Evolutionary conservation across 2,329 filamentous ascomycete species (phyloP), one percentile per base, ranked within the genome.

Genomic region (Plenodomus lindquistii): DNA sequence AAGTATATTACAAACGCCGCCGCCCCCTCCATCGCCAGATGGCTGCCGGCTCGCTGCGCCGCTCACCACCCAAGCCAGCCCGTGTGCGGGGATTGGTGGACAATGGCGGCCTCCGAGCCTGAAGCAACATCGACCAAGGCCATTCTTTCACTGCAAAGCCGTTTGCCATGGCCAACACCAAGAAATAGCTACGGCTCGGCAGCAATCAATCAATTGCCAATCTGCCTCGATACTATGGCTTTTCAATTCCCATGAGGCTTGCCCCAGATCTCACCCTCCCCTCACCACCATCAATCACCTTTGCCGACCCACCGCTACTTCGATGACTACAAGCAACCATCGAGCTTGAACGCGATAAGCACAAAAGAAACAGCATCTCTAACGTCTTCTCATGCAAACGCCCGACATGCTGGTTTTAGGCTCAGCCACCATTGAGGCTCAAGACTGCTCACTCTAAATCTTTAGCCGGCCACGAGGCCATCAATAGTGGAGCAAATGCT

Each of bases 61-160:
- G 36, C 38, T 39, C 36, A 39, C 46, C 29, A 47, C 29, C 37
- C 11, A 21, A 27, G 21, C 13, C 37, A 3, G 36, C 13, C 21
- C 18, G 35, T 21, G 29, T 54, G 52, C 54, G 46, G 50, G 62
- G 59, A 67, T 67, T 67, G 65, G 65, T 66, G 65, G 65, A 66
- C 55, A 58, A 60, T 57, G 54, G 48, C 41, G 50, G 41, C 36
- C 22, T 43, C 17, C n/a, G 38, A 17, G 41, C 42, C 46, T 46
- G 38, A 50, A 39, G 38, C 42, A 43, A 50, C 46, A n/a, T n/a
- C 18, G 22, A n/a, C 41, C 22, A 31, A 31, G 27, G 27, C 9
- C 27, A 8, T 31, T 31, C 27, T 31, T 15, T 31, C 6, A 7
- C 10, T 15, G 27, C 10, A 8, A 13, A 31, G 27, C 4, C 27